phyloP scores from a whole-genome alignment of 495 filamentous ascomycete species.

The Pseudoneurospora amorphoporcata region DNA sequence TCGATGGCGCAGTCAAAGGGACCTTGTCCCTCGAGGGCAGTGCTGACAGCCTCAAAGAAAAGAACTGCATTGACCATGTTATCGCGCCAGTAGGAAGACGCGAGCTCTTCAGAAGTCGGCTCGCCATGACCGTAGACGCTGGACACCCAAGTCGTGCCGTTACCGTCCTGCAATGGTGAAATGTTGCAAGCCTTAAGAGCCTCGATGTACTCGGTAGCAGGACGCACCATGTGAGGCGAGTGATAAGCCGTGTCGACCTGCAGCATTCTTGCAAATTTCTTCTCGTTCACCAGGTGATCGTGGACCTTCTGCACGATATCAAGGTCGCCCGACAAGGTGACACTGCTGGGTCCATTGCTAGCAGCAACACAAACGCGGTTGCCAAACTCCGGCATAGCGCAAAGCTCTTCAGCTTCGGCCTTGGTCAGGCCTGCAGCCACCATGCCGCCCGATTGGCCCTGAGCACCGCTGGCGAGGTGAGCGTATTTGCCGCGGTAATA shows the following conservation, averaged over 20 bases:
- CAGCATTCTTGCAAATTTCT: constrained; percentile 33
- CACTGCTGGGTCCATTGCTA: constrained; percentile 26
- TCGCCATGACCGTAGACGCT: constrained; percentile 24
- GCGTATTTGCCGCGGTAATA: constrained; percentile 34
- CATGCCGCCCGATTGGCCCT: constrained; percentile 30
- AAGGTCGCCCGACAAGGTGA: constrained; percentile 34
- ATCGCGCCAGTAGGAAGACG: constrained; percentile 43
- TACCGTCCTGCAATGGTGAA: constrained; percentile 5
- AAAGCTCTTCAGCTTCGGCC: constrained; percentile 24
- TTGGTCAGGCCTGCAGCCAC: constrained; percentile 24
- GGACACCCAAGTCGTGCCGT: constrained; percentile 27
- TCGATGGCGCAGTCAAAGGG: constrained; percentile 41
- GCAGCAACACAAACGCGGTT: constrained; percentile 29
- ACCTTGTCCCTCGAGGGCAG: constrained; percentile 22
- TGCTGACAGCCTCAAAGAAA: constrained; percentile 42
- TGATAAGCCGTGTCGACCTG: constrained; percentile 50
- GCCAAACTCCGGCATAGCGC: constrained; percentile 13
- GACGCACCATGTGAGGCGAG: constrained; percentile 44
- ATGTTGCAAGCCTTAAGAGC: constrained; percentile 20
- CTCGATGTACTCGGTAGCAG: constrained; percentile 32
- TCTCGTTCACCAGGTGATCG: constrained; percentile 17
- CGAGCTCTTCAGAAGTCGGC: constrained; percentile 13
- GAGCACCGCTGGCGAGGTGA: constrained; percentile 17
- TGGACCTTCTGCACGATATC: constrained; percentile 28
- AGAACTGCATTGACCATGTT: constrained; percentile 49